A percentile compares a stretch with the other conserved stretches of the same genome.
These are phyloP conservation scores for Crithidia brevicula DNA, from an alignment of 208 protist genomes.

Conservation along the genomic window DNA sequence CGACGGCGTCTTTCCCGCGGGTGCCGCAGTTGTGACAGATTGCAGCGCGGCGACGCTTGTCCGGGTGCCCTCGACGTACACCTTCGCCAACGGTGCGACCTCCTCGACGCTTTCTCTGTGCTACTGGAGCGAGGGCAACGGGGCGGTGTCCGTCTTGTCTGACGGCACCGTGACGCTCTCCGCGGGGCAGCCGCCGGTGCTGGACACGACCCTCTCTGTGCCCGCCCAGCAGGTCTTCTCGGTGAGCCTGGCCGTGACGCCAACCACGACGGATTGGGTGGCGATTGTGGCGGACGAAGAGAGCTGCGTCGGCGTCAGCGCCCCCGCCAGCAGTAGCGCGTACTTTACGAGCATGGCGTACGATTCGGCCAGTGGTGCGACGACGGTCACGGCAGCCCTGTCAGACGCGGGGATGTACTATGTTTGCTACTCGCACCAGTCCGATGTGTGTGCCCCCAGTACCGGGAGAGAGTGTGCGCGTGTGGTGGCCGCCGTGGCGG, in stretches of 20 bases:
- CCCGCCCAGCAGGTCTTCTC: conserved; percentile 46
- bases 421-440: conserved; percentile 78
- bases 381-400: conserved; percentile 55
- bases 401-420: conserved; percentile 65
- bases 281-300: conserved; percentile 51
- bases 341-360: conserved; percentile 38
- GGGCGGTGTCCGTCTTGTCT: conserved; percentile 46
- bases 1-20: conserved; percentile 26
- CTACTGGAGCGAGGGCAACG: conserved; percentile 53
- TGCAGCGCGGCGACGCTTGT: conserved; percentile 30
- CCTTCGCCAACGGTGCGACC: background rate
- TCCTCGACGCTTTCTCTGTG: conserved; percentile 50
- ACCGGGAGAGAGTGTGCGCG: conserved; percentile 67
- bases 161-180: conserved; percentile 43
- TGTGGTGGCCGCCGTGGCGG: conserved; percentile 65
- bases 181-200: conserved; percentile 49
- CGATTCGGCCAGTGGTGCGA: conserved; percentile 15
- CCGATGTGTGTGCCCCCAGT: conserved; percentile 36
- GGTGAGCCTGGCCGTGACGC: conserved; percentile 45
- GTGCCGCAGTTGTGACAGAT: conserved; percentile 30
- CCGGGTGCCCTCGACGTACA: conserved; percentile 26
- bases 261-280: conserved; percentile 64
- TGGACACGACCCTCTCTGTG: conserved; percentile 37
- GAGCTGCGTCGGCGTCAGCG: conserved; percentile 49
- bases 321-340: conserved; percentile 35